These are phyloP conservation scores for Paratinospora sagittata DNA, from an alignment of 164 flowering plant genomes.

Conservation along the genomic window DNA sequence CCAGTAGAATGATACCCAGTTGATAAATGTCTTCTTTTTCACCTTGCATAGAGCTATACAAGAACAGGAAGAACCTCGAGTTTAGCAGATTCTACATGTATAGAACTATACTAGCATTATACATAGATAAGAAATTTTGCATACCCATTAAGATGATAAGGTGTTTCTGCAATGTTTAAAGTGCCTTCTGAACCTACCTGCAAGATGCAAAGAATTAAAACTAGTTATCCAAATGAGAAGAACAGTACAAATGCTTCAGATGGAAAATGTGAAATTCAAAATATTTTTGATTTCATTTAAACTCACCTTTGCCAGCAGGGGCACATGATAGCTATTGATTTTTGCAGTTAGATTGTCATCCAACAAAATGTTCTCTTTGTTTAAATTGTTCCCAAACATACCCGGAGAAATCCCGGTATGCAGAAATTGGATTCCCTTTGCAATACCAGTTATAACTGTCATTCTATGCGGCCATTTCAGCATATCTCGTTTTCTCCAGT, in stretches of 20 bases:
- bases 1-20: conserved; percentile 55
- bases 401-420: conserved; percentile 60
- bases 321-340: conserved; percentile 56
- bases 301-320: conserved; percentile 50
- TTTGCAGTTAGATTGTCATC: conserved; percentile 69
- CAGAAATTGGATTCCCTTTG: conserved; percentile 75
- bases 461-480: conserved; percentile 87
- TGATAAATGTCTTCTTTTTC: conserved; percentile 70
- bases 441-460: conserved; percentile 54
- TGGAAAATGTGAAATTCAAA: neutral
- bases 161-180: conserved; percentile 20
- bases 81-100: neutral
- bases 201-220: neutral
- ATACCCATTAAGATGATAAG: conserved; percentile 26
- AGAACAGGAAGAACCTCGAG: neutral
- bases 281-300: neutral
- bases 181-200: conserved; percentile 55
- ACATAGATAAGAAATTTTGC: neutral
- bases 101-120: neutral
- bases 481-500: conserved; percentile 50
- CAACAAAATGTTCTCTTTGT: conserved; percentile 55
- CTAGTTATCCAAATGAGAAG: neutral
- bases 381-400: conserved; percentile 54
- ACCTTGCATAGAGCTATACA: conserved; percentile 12
- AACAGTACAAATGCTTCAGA: neutral